These are phyloP conservation scores for Psophocarpus tetragonolobus DNA, from an alignment of 306 rosid species.

Conservation along the genomic window DNA sequence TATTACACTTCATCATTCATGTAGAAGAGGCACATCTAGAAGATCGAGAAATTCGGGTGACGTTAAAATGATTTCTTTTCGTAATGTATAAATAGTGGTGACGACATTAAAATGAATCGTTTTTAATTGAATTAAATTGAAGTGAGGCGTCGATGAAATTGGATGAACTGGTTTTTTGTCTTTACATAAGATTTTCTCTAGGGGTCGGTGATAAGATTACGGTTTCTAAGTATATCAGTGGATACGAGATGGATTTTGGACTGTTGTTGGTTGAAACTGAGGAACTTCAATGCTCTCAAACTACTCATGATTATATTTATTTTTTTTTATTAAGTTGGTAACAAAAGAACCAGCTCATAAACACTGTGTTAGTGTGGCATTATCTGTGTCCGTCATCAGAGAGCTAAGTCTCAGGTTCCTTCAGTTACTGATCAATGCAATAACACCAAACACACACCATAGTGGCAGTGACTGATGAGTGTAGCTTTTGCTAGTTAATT, in stretches of 20 bases:
- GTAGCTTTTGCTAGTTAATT: neutral
- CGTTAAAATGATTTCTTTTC: too few species aligned
- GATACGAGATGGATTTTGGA: conserved; percentile 38
- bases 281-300: neutral
- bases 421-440: conserved; percentile 36
- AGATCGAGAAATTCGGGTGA: too few species aligned
- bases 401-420: conserved; percentile 43
- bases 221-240: conserved; percentile 18
- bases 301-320: neutral
- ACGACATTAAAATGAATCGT: neutral
- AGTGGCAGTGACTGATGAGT: neutral
- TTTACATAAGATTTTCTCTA: neutral
- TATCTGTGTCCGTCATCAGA: conserved; percentile 27
- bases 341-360: conserved; percentile 22
- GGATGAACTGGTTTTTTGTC: conserved; percentile 26
- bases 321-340: conserved; percentile 41
- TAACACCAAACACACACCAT: conserved; percentile 5
- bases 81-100: too few species aligned
- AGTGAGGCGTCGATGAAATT: neutral
- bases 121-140: neutral
- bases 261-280: neutral
- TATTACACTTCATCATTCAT: neutral
- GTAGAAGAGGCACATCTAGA: too few species aligned
- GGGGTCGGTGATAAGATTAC: conserved; percentile 16
- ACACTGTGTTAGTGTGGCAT: conserved; percentile 22